Evolutionary conservation across 805 yeast genomes (phyloP).

Genomic region (Priceomyces carsonii): DNA sequence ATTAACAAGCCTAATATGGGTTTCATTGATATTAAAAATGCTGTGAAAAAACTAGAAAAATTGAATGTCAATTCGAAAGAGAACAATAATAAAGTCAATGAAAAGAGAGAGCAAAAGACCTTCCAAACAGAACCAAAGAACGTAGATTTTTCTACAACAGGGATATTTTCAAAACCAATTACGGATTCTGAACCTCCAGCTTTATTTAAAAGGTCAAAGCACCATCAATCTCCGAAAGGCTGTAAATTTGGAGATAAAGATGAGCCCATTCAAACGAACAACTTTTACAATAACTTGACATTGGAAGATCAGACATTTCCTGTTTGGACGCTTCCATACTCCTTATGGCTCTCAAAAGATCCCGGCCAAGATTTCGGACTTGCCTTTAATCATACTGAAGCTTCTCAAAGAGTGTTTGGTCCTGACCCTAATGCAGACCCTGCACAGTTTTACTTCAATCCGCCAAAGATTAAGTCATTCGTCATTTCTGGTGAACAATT

Average conservation of each 20-base stretch:
- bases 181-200: constrained; percentile 45
- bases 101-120: too few relatives aligned
- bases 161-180: constrained; percentile 44
- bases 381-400: constrained; percentile 64
- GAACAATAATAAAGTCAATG: not conserved
- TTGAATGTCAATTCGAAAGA: too few relatives aligned
- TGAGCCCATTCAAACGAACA: constrained; percentile 68
- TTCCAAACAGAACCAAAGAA: too few relatives aligned
- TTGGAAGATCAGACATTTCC: constrained; percentile 68
- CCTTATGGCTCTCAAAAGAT: constrained; percentile 63
- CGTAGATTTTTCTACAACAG: constrained; percentile 11
- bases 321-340: constrained; percentile 81
- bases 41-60: constrained; percentile 20
- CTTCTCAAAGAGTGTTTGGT: constrained; percentile 66
- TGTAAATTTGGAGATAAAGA: constrained; percentile 19
- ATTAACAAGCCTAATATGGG: too few relatives aligned
- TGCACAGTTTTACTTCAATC: constrained; percentile 64
- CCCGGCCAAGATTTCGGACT: constrained; percentile 54
- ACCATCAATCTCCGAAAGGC: constrained; percentile 37
- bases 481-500: constrained; percentile 39
- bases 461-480: constrained; percentile 64
- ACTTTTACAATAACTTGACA: constrained; percentile 73
- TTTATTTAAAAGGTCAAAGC: constrained; percentile 36
- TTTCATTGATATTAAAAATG: constrained; percentile 23
- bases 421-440: constrained; percentile 56